A percentile compares a stretch with the other conserved stretches of the same genome.
Conservation (phyloP, 108 stramenopile genomes). For the Nitzschia inconspicua region DNA sequence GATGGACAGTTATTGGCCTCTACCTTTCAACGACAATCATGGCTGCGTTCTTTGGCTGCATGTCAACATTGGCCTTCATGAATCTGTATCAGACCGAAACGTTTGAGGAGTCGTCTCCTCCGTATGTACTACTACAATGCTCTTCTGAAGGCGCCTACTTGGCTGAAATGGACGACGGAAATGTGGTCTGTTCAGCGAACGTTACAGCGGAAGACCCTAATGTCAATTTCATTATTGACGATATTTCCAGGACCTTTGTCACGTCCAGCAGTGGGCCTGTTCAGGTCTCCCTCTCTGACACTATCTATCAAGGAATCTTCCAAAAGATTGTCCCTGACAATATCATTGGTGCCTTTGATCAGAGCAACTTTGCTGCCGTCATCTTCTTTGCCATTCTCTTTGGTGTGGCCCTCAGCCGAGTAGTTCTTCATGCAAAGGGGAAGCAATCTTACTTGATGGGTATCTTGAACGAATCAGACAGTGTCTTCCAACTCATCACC, state of each 20-base stretch:
- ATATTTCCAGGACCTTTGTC: conserved; percentile 29
- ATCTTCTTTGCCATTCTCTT: conserved; percentile 27
- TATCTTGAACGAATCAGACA: conserved; percentile 23
- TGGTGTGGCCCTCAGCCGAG: conserved; percentile 12
- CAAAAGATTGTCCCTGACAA: conserved; percentile 28
- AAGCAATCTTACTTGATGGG: conserved; percentile 9
- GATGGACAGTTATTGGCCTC: conserved; percentile 34
- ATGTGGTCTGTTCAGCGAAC: conserved; percentile 25
- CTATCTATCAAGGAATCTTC: conserved; percentile 33
- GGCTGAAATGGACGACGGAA: conserved; percentile 33
- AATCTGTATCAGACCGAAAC: conserved; percentile 17
- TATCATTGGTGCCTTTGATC: conserved; percentile 29
- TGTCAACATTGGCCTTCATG: conserved; percentile 24
- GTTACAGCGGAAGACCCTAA: background rate
- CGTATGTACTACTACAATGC: conserved; percentile 29
- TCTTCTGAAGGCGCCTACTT: conserved; percentile 21
- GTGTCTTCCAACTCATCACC: conserved; percentile 31
- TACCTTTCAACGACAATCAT: conserved; percentile 35
- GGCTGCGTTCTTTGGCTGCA: conserved; percentile 28
- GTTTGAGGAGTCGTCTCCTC: background rate
- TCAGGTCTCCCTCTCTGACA: conserved; percentile 11
- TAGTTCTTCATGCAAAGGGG: background rate
- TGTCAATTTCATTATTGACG: conserved; percentile 28
- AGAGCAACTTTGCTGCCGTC: conserved; percentile 30
- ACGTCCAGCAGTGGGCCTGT: conserved; percentile 2